These are phyloP conservation scores for Chlorella sp. DNA, from an alignment of 139 green algal species.

Conservation along the genomic window DNA sequence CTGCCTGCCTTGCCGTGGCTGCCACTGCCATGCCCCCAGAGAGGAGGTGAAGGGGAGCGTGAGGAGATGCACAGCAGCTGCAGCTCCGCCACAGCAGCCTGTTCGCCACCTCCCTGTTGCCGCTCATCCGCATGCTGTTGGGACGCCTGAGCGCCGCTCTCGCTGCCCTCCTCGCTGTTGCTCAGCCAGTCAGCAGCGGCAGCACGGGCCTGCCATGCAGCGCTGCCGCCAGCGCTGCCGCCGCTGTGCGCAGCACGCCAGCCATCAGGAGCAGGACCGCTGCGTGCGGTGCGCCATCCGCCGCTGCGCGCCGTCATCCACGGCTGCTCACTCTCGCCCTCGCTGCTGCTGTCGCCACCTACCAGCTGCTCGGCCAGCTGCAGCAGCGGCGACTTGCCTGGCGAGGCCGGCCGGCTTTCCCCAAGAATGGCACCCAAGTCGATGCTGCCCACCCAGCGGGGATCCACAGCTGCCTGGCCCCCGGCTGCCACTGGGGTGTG, in stretches of 20 bases:
- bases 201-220: neutral
- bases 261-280: neutral
- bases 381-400: neutral
- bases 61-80: slow-evolving; percentile 7
- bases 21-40: neutral
- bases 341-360: neutral
- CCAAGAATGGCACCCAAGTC: slow-evolving; percentile 14
- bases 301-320: neutral
- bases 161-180: neutral
- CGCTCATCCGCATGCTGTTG: neutral
- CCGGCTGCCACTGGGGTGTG: neutral
- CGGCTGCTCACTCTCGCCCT: neutral
- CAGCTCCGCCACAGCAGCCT: neutral
- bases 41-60: neutral
- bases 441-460: neutral
- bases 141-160: neutral
- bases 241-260: neutral
- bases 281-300: neutral
- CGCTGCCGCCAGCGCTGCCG: neutral
- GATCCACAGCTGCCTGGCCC: neutral
- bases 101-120: neutral
- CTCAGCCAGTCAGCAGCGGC: neutral
- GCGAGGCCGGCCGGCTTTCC: slow-evolving; percentile 7
- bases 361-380: no score
- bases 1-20: neutral